Base-by-base conservation (phyloP, 2,329 filamentous ascomycete species). In the Paracamarosporium sp. region DNA sequence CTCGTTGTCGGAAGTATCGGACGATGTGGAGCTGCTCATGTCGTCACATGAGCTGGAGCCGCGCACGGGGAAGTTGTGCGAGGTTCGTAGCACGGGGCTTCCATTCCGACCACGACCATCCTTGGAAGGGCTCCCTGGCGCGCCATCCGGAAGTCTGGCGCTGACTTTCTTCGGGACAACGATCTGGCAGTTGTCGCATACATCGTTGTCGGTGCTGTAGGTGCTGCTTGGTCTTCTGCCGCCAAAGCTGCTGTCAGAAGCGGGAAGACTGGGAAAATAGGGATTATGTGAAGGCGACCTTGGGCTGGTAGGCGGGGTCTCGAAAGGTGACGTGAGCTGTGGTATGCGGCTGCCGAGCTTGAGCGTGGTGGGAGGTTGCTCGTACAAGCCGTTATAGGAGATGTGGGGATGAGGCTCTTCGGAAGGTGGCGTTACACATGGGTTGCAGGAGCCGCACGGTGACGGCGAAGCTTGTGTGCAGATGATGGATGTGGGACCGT, bases 401-500 rank as follows among this genome's bases (percentile, higher is more conserved):
- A 66, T 72, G 62, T 71, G 62, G 47, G 67, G 59, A 33, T 71
- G 67, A 31, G 69, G 67, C 28, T 76, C 73, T 52, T 78, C 76
- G 45, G 73, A 72, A 9, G 74, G 73, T 52, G 78, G 76, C 38
- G 78, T 79, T 38, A 78, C 73, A 68, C 78, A 77, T 56, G 81
- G 76, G 62, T 80, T 80, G 71, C 85, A 87, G 67, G 83, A 80
- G 45, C 76, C 72, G 68, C 85, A 87, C 55, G 83, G 78, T 56
- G 84, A 78, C 13, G 83, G 83, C 47, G 83, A 77, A 62, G 85
- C 82, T 71, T 86, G 84, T 57, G 85, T 86, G 74, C 85, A 86
- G 63, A 87, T 83, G 72, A 86, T 85, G 55, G 83, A 86, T 51
- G 84, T 87, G 17, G 85, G 85, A 71, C 85, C 85, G 80, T 87